A percentile compares a stretch with the other conserved stretches of the same genome.
These are phyloP conservation scores for Rosa hybrid DNA, from an alignment of 331 rosid species.

Conservation along the genomic window DNA sequence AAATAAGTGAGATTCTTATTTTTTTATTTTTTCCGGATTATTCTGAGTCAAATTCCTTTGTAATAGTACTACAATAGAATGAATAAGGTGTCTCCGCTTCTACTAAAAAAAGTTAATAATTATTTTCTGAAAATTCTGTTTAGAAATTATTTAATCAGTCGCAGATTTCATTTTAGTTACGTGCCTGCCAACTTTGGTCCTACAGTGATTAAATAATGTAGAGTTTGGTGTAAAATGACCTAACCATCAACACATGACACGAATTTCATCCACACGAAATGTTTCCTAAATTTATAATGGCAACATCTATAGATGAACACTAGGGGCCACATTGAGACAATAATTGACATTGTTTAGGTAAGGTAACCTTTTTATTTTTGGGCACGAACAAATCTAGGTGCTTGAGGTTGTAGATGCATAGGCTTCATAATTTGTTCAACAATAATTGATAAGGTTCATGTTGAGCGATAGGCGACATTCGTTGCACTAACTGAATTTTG, in stretches of 20 bases:
- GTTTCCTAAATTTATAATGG: not conserved
- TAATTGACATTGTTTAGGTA: not conserved
- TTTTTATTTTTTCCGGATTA: too few species aligned
- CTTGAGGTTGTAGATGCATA: not conserved
- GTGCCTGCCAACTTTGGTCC: slow-evolving; percentile 10
- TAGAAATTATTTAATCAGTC: not conserved
- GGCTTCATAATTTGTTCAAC: not conserved
- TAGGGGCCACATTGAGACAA: not conserved
- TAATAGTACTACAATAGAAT: too few species aligned
- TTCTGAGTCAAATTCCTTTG: too few species aligned
- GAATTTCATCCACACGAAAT: slow-evolving; percentile 11
- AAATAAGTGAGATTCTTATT: too few species aligned
- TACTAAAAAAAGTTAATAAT: too few species aligned
- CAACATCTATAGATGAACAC: not conserved
- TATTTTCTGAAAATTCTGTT: too few species aligned
- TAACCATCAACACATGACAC: slow-evolving; percentile 13
- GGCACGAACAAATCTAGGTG: not conserved
- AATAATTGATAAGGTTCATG: not conserved
- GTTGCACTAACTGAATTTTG: not conserved
- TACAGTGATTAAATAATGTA: not conserved
- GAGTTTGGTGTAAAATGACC: slow-evolving; percentile 8
- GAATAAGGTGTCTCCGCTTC: too few species aligned
- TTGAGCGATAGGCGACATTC: not conserved
- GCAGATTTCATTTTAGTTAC: slow-evolving; percentile 4
- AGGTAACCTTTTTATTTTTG: not conserved